These are phyloP conservation scores for Mycena metata DNA, from an alignment of 768 basidiomycete genomes.

Conservation along the genomic window DNA sequence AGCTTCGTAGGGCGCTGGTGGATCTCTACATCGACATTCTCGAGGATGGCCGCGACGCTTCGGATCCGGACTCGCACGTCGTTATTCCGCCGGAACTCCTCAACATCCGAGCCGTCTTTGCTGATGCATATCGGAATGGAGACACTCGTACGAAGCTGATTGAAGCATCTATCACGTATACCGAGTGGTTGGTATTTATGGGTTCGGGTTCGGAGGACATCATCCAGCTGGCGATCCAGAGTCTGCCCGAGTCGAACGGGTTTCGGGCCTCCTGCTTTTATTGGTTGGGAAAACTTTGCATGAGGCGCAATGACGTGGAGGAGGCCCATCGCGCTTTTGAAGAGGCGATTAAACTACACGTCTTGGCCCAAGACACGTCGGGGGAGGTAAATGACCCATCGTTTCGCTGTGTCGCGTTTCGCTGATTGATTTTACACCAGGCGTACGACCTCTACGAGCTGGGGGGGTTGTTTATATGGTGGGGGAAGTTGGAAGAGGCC, in stretches of 20 bases:
- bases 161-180: slow-evolving; percentile 34
- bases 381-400: slow-evolving; percentile 27
- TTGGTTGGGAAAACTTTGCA: slow-evolving; percentile 37
- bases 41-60: slow-evolving; percentile 29
- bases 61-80: slow-evolving; percentile 31
- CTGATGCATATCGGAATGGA: slow-evolving; percentile 30
- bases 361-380: slow-evolving; percentile 19
- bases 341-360: slow-evolving; percentile 27
- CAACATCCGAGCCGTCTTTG: slow-evolving; percentile 34
- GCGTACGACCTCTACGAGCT: slow-evolving; percentile 36
- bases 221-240: slow-evolving; percentile 37
- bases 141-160: slow-evolving; percentile 31
- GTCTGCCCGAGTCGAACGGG: slow-evolving; percentile 19
- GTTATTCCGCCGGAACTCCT: slow-evolving; percentile 36
- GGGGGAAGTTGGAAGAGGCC: slow-evolving; percentile 34
- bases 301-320: slow-evolving; percentile 34
- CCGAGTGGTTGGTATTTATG: slow-evolving; percentile 35
- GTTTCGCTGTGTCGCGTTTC: neutral
- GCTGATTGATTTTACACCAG: slow-evolving; percentile 2
- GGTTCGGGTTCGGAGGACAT: slow-evolving; percentile 37
- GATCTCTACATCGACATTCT: slow-evolving; percentile 35
- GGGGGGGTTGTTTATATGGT: slow-evolving; percentile 33
- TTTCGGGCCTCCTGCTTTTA: slow-evolving; percentile 33
- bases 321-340: slow-evolving; percentile 33
- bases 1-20: slow-evolving; percentile 30